Evolutionary conservation across 805 yeast genomes (phyloP), one percentile per base, ranked within the genome.

Genomic region (Blastobotrys mokoenaii): DNA sequence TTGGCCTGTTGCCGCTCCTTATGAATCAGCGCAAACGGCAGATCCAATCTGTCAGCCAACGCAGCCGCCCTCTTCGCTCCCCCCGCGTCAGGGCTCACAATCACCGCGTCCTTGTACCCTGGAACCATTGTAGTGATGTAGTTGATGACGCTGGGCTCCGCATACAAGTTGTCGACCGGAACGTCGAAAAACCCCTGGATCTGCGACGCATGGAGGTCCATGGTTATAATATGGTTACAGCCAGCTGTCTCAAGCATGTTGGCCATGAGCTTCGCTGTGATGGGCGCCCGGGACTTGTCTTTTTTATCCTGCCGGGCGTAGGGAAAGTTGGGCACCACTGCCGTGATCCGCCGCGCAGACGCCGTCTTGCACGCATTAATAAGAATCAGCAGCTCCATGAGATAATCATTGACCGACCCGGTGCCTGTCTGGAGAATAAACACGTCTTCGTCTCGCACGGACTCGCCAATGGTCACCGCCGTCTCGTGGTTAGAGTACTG

Each of bases 11-110:
- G 90, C 61, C 98, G 79, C 69, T 90, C 98, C 64, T 90, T 90
- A 69, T 90, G 98, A 57, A 90, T 93, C 62, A 90, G 77, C 0
- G 98, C 97, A 67, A 90, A 90, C 62, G 84, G 87, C 55, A 90
- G 74, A 58, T 93, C 97, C 53, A 93, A 71, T 57, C 84, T 79
- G 59, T 90, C 97, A 11, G 97, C 97, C 43, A 90, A 70, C 3
- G 89, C 80, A 1, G 97, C 97, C 22, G 89, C 98, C 54, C 98
- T 77, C 66, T 90, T 90, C 45, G 97, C 97, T 48, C 98, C 98
- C 56, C 98, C 98, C 2, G 98, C 98, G 68, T 90, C 98, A 2
- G 98, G 98, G 3, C 96, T 87, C 10, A 90, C 94, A 45, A 90
- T 77, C 43, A 88, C 85, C 8, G 88, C 74, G 48, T 79, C 71